Conservation (phyloP, 305 asterid genomes). For the Fraxinus sp. region DNA sequence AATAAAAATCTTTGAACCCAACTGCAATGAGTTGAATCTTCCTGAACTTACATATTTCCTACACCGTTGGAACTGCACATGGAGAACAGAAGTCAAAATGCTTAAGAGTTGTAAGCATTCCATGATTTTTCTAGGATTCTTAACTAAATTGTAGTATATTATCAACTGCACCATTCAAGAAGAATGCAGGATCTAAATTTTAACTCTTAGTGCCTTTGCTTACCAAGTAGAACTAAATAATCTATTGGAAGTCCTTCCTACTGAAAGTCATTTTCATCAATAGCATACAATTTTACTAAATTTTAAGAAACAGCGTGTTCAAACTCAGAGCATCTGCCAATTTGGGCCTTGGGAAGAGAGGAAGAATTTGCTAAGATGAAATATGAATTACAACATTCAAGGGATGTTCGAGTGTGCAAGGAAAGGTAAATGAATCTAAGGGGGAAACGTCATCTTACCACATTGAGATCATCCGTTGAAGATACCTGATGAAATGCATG, state of each 20-base stretch:
- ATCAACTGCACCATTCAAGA: not conserved
- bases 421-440: not conserved
- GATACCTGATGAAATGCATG: conserved; percentile 76
- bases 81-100: not conserved
- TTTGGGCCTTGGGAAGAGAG: not conserved
- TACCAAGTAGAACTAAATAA: not conserved
- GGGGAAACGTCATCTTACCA: conserved; percentile 42
- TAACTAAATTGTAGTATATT: not conserved
- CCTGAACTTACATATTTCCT: not conserved
- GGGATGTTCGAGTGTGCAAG: not conserved
- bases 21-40: not conserved
- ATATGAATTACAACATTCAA: not conserved
- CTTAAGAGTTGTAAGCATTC: not conserved
- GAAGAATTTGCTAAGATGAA: not conserved
- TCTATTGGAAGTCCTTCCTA: not conserved
- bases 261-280: not conserved
- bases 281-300: not conserved
- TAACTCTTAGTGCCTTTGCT: not conserved
- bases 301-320: not conserved
- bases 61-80: not conserved
- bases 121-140: not conserved
- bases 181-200: not conserved
- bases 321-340: not conserved
- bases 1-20: not conserved
- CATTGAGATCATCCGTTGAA: conserved; percentile 57